These are phyloP conservation scores for Pseudogymnoascus sp. DNA, from an alignment of 2,329 filamentous ascomycete species.

Conservation along the genomic window DNA sequence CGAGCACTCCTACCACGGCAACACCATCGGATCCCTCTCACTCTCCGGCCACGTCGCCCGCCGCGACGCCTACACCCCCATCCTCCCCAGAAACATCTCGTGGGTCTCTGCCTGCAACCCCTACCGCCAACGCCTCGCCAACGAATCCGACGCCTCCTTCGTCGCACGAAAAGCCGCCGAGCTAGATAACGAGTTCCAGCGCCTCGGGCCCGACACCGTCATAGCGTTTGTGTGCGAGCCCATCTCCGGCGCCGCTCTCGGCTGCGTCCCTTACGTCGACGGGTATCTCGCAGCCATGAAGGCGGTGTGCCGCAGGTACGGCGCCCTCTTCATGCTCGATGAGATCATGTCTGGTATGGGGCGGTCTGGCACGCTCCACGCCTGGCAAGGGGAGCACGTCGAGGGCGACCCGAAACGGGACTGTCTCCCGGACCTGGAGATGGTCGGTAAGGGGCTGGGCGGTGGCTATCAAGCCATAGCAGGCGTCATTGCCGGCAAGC, in stretches of 20 bases:
- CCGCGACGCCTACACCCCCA: constrained; percentile 46
- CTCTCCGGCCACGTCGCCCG: constrained; percentile 52
- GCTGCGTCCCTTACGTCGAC: constrained; percentile 55
- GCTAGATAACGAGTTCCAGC: constrained; percentile 52
- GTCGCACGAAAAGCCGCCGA: constrained; percentile 50
- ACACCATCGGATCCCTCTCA: constrained; percentile 53
- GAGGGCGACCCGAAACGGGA: background rate
- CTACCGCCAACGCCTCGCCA: constrained; percentile 45
- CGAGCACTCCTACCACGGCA: constrained; percentile 60
- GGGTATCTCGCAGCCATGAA: constrained; percentile 65
- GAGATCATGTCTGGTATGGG: constrained; percentile 59
- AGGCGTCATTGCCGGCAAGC: constrained; percentile 45
- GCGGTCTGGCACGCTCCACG: constrained; percentile 43
- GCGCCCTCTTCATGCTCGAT: constrained; percentile 68
- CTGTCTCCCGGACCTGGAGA: constrained; percentile 52
- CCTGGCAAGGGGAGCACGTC: constrained; percentile 44
- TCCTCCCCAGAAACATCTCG: constrained; percentile 45
- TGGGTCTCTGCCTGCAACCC: constrained; percentile 55
- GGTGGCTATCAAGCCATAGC: constrained; percentile 56
- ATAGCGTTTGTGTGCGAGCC: constrained; percentile 60
- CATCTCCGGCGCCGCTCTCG: constrained; percentile 60
- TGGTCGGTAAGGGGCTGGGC: constrained; percentile 57
- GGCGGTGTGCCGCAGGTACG: constrained; percentile 60
- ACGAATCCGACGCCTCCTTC: constrained; percentile 46
- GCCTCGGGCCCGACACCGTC: constrained; percentile 53